These are phyloP conservation scores for Castanospermum australe DNA, from an alignment of 306 rosid species.

Conservation along the genomic window DNA sequence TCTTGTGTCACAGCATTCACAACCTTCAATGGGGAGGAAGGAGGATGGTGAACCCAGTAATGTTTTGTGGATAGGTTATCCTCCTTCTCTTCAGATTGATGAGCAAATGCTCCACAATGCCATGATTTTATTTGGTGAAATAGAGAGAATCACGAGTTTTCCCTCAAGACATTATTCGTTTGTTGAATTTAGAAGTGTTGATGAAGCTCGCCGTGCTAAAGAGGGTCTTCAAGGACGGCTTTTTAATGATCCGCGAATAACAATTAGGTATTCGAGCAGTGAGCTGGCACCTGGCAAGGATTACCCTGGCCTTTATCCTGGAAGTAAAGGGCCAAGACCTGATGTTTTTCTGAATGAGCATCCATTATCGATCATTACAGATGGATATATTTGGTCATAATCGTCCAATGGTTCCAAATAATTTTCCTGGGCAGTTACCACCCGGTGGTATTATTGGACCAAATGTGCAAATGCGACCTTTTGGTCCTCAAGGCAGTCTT, in stretches of 20 bases:
- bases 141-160: slow-evolving; percentile 77
- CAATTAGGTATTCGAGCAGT: slow-evolving; percentile 76
- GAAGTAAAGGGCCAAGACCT: slow-evolving; percentile 54
- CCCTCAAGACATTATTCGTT: slow-evolving; percentile 70
- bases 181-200: slow-evolving; percentile 81
- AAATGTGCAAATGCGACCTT: slow-evolving; percentile 49
- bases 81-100: slow-evolving; percentile 78
- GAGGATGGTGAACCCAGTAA: slow-evolving; percentile 67
- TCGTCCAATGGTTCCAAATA: slow-evolving; percentile 52
- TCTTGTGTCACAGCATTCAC: slow-evolving; percentile 48
- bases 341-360: slow-evolving; percentile 53
- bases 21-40: slow-evolving; percentile 44
- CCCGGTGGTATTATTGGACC: slow-evolving; percentile 50
- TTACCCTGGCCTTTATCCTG: slow-evolving; percentile 44
- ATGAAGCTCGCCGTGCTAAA: slow-evolving; percentile 82
- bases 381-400: slow-evolving; percentile 54
- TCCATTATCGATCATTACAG: slow-evolving; percentile 51
- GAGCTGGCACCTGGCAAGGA: slow-evolving; percentile 67
- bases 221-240: slow-evolving; percentile 86
- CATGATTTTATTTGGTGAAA: slow-evolving; percentile 87
- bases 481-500: slow-evolving; percentile 66
- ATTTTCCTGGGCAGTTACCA: slow-evolving; percentile 53
- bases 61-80: slow-evolving; percentile 77
- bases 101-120: slow-evolving; percentile 94
- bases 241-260: slow-evolving; percentile 82